phyloP scores from a whole-genome alignment of 1,139 yeast species.

The Sugiyamaella grinbergsii region DNA sequence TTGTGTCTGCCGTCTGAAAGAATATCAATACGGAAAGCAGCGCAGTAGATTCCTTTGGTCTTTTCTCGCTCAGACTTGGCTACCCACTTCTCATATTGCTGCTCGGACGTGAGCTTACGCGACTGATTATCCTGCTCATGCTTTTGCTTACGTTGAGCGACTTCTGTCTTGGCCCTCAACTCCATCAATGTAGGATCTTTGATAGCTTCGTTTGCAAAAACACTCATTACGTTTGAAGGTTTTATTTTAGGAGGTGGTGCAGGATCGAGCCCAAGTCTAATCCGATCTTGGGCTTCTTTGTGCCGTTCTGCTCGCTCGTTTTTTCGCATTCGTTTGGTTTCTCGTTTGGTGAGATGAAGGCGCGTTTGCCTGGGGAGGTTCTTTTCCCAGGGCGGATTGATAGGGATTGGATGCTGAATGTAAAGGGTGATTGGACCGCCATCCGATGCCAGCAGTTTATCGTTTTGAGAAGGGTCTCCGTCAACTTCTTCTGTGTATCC shows the following conservation, averaged over 20 bases:
- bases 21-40: conserved; percentile 59
- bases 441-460: not conserved
- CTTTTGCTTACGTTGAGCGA: conserved; percentile 58
- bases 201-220: conserved; percentile 82
- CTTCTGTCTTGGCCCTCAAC: conserved; percentile 65
- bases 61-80: conserved; percentile 53
- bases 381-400: conserved; percentile 59
- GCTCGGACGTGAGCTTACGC: conserved; percentile 63
- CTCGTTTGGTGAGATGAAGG: conserved; percentile 71
- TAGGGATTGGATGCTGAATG: conserved; percentile 80
- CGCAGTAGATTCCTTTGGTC: conserved; percentile 57
- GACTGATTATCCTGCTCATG: conserved; percentile 66
- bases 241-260: conserved; percentile 91
- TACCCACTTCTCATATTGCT: conserved; percentile 51
- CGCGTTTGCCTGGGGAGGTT: conserved; percentile 48
- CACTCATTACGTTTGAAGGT: conserved; percentile 79
- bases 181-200: conserved; percentile 90
- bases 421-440: conserved; percentile 51
- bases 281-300: conserved; percentile 74
- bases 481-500: conserved; percentile 39
- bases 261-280: conserved; percentile 77
- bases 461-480: conserved; percentile 47
- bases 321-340: conserved; percentile 70
- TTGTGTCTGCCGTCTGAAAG: conserved; percentile 66
- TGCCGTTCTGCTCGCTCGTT: conserved; percentile 65